Evolutionary conservation across 116 monocot species (phyloP), one percentile per base, ranked within the genome.

Genomic region (Thalassia testudinum): DNA sequence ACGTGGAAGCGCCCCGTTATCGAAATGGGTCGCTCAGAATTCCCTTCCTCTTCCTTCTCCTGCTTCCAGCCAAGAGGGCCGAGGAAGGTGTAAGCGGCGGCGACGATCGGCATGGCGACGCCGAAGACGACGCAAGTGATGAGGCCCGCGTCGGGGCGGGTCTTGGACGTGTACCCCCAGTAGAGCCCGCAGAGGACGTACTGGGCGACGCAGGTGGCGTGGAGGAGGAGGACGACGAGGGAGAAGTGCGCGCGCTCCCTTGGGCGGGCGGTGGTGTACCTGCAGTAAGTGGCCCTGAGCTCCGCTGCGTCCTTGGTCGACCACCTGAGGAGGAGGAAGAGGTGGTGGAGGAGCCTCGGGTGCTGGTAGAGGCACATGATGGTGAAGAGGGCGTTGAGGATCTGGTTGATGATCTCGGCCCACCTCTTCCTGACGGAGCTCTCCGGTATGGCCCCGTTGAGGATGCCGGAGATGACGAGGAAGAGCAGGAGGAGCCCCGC

Each of bases 301-400:
- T 72, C 75, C 0, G 25, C 64, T 0, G 28, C 34, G 54, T 81
- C 80, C 10, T 17, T 23, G 16, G 63, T 14, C 13, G 59, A 24
- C 75, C 75, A 86, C 3, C 66, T 49, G 26, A 42, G 58, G 0
- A 81, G 62, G 17, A 70, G 37, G 0, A 54, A 23, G 12, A 63
- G 18, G 27, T 86, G 81, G 56, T 86, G 78, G 69, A 51, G 55
- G 16, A 86, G 47, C 22, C 21, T 62, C 0, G 86, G 86, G 29
- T 86, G 77, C 50, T 80, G 74, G 54, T 72, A 80, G 16, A 80
- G 18, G 43, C 74, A 69, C 74, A 80, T 77, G 66, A 86, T 51
- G 42, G 80, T 80, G 80, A 76, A 80, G 59, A 85, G 79, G 0
- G 85, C 79, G n/a, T 85, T 85, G 45, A 79, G 63, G 51, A 85